phyloP scores from a whole-genome alignment of 192 early-diverging fungal species.

The Oehlia diaphana region DNA sequence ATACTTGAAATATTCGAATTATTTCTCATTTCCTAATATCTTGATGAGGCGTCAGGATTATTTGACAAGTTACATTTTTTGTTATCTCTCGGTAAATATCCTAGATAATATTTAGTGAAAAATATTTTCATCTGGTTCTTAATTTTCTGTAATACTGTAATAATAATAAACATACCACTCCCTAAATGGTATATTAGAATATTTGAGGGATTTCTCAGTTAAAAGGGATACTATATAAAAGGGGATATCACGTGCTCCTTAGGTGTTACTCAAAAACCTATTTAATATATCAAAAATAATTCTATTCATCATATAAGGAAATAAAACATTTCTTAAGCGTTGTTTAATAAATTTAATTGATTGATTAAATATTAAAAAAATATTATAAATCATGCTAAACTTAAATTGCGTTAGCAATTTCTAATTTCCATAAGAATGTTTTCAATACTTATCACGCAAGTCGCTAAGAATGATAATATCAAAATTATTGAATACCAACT shows the following conservation, averaged over 20 bases:
- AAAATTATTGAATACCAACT: conserved; percentile 42
- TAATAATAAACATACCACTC: conserved; percentile 65
- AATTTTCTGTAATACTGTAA: too few relatives aligned
- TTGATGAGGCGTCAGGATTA: conserved; percentile 47
- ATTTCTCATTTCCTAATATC: conserved; percentile 46
- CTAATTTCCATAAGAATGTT: conserved; percentile 35
- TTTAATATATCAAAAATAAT: conserved; percentile 66
- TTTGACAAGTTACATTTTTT: conserved; percentile 66
- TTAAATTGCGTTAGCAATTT: not conserved
- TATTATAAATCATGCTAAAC: not conserved
- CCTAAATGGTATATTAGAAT: conserved; percentile 73
- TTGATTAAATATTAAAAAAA: not conserved
- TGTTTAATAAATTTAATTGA: conserved; percentile 9
- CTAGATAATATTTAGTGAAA: conserved; percentile 15
- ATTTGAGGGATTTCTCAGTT: conserved; percentile 72
- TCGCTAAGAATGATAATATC: conserved; percentile 46
- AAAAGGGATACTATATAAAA: conserved; percentile 74
- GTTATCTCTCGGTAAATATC: conserved; percentile 58
- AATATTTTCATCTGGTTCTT: too few relatives aligned
- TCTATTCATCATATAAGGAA: conserved; percentile 68
- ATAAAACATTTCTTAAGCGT: conserved; percentile 61
- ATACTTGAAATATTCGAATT: conserved; percentile 39
- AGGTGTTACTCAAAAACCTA: conserved; percentile 59
- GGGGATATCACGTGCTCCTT: conserved; percentile 39
- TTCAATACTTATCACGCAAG: conserved; percentile 37